Percentiles rank a stretch among this genome's conserved stretches.
phyloP scores from a whole-genome alignment of 2,329 filamentous ascomycete genomes.

The Macroventuria anomochaeta region DNA sequence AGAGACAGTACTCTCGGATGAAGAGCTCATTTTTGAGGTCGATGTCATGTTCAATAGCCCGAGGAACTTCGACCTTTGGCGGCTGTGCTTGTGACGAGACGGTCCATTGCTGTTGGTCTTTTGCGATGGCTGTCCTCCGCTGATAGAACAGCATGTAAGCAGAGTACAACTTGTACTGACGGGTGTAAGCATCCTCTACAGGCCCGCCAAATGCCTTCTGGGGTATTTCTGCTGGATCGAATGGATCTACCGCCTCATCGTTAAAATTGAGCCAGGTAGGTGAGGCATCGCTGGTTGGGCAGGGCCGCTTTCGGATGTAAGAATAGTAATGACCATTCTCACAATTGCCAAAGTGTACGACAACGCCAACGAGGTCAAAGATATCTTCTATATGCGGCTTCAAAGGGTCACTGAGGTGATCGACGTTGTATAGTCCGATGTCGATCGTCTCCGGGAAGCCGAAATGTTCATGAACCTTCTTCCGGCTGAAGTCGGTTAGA shows the following conservation, averaged over 20 bases:
- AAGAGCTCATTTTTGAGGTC: conserved; percentile 74
- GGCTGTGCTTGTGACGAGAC: conserved; percentile 54
- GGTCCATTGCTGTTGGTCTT: conserved; percentile 38
- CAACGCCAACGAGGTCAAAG: conserved; percentile 92
- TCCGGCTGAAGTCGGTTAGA: conserved; percentile 75
- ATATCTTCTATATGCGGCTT: conserved; percentile 68
- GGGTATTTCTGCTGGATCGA: conserved; percentile 76
- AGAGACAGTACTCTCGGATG: conserved; percentile 78
- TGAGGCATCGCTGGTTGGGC: conserved; percentile 52
- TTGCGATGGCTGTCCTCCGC: conserved; percentile 69
- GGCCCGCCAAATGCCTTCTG: conserved; percentile 71
- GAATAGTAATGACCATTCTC: conserved; percentile 98
- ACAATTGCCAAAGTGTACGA: conserved; percentile 91
- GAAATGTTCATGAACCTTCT: conserved; percentile 96
- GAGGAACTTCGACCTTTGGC: conserved; percentile 55
- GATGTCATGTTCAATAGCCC: conserved; percentile 62
- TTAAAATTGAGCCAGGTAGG: conserved; percentile 89
- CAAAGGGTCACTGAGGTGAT: conserved; percentile 72
- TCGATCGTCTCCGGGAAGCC: conserved; percentile 84
- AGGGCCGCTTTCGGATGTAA: conserved; percentile 82
- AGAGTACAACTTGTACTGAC: conserved; percentile 58
- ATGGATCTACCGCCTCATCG: conserved; percentile 79
- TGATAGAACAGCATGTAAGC: conserved; percentile 99
- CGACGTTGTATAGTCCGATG: conserved; percentile 89
- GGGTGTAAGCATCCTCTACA: conserved; percentile 38